A percentile compares a stretch with the other conserved stretches of the same genome.
Evolutionary conservation across 371 early-diverging fungal genomes (phyloP).

Genomic region (Mortierella sp.): DNA sequence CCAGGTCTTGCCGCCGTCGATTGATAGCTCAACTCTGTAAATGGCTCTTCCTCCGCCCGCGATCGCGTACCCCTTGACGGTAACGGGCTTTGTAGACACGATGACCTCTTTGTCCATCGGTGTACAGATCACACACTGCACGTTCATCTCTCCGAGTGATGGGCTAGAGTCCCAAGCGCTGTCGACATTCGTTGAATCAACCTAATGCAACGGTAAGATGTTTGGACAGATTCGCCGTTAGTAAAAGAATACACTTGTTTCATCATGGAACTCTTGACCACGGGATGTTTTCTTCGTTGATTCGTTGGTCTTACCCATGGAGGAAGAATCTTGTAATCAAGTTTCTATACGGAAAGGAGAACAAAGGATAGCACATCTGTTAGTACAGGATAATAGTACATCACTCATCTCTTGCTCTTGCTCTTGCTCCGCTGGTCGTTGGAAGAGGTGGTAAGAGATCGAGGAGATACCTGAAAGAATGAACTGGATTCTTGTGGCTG

Average conservation of each 20-base stretch:
- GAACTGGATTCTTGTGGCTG: slow-evolving; percentile 72
- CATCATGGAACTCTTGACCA: too few species aligned
- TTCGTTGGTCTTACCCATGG: slow-evolving; percentile 56
- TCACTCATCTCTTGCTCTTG: too few species aligned
- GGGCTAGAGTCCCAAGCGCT: slow-evolving; percentile 61
- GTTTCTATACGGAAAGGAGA: slow-evolving; percentile 55
- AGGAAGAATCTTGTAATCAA: slow-evolving; percentile 89
- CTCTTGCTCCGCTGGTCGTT: too few species aligned
- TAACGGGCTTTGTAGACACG: slow-evolving; percentile 24
- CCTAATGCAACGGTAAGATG: slow-evolving; percentile 7
- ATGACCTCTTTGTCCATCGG: slow-evolving; percentile 57
- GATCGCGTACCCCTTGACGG: slow-evolving; percentile 73
- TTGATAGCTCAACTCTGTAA: slow-evolving; percentile 85
- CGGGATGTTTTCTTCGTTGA: neutral
- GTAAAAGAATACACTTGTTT: slow-evolving; percentile 88
- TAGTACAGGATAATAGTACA: too few species aligned
- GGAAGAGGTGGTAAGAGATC: too few species aligned
- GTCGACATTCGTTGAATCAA: slow-evolving; percentile 52
- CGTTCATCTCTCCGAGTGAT: slow-evolving; percentile 82
- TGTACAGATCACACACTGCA: slow-evolving; percentile 72
- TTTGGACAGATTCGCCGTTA: too few species aligned
- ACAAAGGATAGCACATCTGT: slow-evolving; percentile 64
- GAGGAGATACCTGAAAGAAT: slow-evolving; percentile 64
- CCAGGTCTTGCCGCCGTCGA: slow-evolving; percentile 88
- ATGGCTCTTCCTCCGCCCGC: slow-evolving; percentile 69